Evolutionary conservation across 2,329 filamentous ascomycete species (phyloP).

Genomic region (Plenodomus lindquistii): DNA sequence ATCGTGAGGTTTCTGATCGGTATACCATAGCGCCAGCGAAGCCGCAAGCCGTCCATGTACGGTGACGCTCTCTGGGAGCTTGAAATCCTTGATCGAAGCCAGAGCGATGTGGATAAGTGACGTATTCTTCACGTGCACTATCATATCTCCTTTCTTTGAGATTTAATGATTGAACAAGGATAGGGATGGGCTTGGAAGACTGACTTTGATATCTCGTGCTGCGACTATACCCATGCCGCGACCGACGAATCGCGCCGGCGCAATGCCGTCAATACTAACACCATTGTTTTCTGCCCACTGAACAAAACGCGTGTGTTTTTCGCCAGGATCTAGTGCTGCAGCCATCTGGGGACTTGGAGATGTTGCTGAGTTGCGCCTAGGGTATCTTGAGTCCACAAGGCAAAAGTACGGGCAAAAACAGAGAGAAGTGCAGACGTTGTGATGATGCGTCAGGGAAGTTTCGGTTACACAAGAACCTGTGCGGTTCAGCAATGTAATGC

Average conservation of each 20-base stretch:
- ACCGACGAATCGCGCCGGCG: conserved; percentile 68
- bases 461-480: no score
- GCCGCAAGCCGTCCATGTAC: conserved; percentile 76
- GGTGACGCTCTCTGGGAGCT: conserved; percentile 59
- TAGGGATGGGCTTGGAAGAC: conserved; percentile 6
- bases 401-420: no score
- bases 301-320: conserved; percentile 60
- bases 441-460: no score
- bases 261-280: conserved; percentile 68
- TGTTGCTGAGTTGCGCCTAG: no score
- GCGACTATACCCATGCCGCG: conserved; percentile 80
- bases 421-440: no score
- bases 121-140: conserved; percentile 67
- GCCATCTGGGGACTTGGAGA: conserved; percentile 18
- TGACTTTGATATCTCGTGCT: conserved; percentile 66
- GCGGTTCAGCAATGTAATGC: no score
- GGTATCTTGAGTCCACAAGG: no score
- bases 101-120: conserved; percentile 67
- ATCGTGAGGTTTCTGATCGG: conserved; percentile 47
- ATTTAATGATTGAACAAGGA: conserved; percentile 18
- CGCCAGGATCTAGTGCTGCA: conserved; percentile 37
- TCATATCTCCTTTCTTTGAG: conserved; percentile 59
- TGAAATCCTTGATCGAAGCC: conserved; percentile 52
- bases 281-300: conserved; percentile 69
- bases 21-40: conserved; percentile 58